phyloP scores from a whole-genome alignment of 2,329 filamentous ascomycete genomes.

The Fusarium dimerum region DNA sequence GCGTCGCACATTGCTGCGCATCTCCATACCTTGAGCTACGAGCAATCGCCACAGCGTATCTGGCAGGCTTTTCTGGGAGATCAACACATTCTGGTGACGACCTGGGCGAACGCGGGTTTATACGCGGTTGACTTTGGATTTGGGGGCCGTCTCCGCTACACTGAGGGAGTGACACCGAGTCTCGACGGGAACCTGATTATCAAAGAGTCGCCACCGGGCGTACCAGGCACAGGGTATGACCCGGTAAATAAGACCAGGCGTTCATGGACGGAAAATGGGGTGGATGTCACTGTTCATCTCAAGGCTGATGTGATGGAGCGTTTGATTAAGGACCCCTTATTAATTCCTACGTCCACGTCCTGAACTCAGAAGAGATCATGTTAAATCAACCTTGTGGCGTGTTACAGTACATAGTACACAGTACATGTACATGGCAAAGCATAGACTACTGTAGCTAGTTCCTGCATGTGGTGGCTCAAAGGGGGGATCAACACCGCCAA shows the following conservation, averaged over 20 bases:
- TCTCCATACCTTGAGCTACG: conserved; percentile 22
- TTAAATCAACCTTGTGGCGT: not conserved
- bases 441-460: too few relatives aligned
- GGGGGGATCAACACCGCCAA: too few relatives aligned
- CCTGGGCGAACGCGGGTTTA: conserved; percentile 26
- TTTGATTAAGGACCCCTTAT: conserved; percentile 15
- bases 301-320: conserved; percentile 15
- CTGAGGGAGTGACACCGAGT: conserved; percentile 23
- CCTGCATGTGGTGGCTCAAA: too few relatives aligned
- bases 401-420: not conserved
- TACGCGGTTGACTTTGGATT: conserved; percentile 30
- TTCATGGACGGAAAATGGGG: conserved; percentile 24
- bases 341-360: conserved; percentile 7
- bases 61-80: conserved; percentile 30
- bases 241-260: not conserved
- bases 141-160: conserved; percentile 13
- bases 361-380: not conserved
- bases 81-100: conserved; percentile 28
- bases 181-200: conserved; percentile 26
- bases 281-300: conserved; percentile 24
- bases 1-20: conserved; percentile 11
- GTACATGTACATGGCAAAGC: too few relatives aligned
- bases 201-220: conserved; percentile 22
- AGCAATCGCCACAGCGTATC: conserved; percentile 27
- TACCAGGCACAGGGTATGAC: not conserved